Percentiles rank a stretch among this genome's conserved stretches.
Conservation (phyloP, 2,329 filamentous ascomycete genomes). For the Epichloe elymi region DNA sequence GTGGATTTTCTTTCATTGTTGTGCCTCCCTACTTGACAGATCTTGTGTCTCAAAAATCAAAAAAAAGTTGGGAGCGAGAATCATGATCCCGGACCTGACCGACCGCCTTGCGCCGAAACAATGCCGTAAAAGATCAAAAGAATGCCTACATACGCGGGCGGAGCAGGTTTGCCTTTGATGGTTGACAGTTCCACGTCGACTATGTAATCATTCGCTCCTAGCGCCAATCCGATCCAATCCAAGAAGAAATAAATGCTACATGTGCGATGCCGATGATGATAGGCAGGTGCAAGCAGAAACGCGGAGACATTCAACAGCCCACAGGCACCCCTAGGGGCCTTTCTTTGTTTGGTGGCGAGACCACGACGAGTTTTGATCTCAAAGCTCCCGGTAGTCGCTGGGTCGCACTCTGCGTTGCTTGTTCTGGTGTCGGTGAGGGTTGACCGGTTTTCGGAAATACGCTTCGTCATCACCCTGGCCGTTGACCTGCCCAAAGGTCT, state of each 20-base stretch:
- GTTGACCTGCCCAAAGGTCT: slow-evolving; percentile 32
- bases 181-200: neutral
- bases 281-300: too few species aligned
- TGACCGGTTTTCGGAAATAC: slow-evolving; percentile 92
- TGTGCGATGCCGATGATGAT: neutral
- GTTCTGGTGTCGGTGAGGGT: slow-evolving; percentile 81
- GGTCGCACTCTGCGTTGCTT: slow-evolving; percentile 67
- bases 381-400: slow-evolving; percentile 83
- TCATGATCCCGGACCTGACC: neutral
- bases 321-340: too few species aligned
- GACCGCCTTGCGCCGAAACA: neutral
- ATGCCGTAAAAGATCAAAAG: neutral
- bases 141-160: neutral
- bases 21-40: neutral
- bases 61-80: neutral
- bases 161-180: neutral
- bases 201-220: neutral
- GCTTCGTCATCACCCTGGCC: slow-evolving; percentile 65
- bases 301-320: too few species aligned
- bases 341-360: neutral
- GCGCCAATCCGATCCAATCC: neutral
- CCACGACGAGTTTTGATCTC: slow-evolving; percentile 9
- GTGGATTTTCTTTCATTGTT: neutral
- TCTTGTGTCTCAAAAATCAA: neutral
- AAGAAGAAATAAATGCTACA: neutral